Conservation (phyloP, 1,139 yeast species). For the Suhomyces panamericanus region DNA sequence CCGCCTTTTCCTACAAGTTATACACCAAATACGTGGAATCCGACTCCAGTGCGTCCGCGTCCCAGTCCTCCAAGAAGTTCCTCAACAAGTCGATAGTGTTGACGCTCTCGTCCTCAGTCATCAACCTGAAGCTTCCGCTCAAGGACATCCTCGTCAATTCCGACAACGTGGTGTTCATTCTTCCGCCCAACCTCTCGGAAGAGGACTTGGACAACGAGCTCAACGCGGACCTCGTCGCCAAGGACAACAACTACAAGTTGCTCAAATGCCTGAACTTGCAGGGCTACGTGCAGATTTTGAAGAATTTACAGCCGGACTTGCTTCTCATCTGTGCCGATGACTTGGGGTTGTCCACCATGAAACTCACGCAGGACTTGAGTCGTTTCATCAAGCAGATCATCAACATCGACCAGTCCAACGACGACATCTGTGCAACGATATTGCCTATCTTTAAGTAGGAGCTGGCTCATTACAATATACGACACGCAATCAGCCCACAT, state of each 20-base stretch:
- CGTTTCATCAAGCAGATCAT: constrained; percentile 43
- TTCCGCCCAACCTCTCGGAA: constrained; percentile 47
- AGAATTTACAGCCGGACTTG: constrained; percentile 46
- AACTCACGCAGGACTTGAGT: constrained; percentile 39
- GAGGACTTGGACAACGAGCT: constrained; percentile 36
- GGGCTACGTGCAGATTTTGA: constrained; percentile 44
- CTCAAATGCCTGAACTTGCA: constrained; percentile 44
- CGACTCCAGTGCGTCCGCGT: constrained; percentile 7
- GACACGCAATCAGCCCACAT: background rate
- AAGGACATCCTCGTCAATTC: constrained; percentile 39
- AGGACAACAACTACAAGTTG: constrained; percentile 37
- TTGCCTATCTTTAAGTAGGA: constrained; percentile 25
- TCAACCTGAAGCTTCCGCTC: constrained; percentile 41
- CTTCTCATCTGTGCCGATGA: constrained; percentile 46
- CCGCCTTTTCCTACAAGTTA: constrained; percentile 38
- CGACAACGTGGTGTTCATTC: constrained; percentile 47
- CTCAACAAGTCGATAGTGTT: constrained; percentile 42
- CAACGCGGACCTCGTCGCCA: constrained; percentile 14
- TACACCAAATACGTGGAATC: constrained; percentile 24
- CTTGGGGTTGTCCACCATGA: constrained; percentile 34
- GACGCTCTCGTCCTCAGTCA: constrained; percentile 45
- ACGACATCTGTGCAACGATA: constrained; percentile 30
- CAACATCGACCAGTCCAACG: constrained; percentile 35
- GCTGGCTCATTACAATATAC: constrained; percentile 7
- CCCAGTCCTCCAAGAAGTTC: constrained; percentile 22